These are phyloP conservation scores for Solanum ossicruentum DNA, from an alignment of 257 asterid genomes.

Conservation along the genomic window DNA sequence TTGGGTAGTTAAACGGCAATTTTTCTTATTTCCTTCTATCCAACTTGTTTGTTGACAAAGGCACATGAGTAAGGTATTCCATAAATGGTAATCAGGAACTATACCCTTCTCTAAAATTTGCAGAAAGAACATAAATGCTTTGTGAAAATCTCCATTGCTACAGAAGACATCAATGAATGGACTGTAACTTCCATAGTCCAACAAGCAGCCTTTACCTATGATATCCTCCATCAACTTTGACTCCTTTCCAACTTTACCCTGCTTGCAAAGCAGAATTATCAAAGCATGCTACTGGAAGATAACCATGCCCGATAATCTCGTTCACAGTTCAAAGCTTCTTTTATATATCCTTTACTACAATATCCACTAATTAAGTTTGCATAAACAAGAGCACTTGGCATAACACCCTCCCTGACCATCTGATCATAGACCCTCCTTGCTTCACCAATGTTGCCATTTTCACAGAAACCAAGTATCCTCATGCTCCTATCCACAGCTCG, in stretches of 20 bases:
- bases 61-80: slow-evolving; percentile 39
- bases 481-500: slow-evolving; percentile 35
- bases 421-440: slow-evolving; percentile 32
- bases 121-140: slow-evolving; percentile 26
- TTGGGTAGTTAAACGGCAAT: slow-evolving; percentile 9
- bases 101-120: slow-evolving; percentile 53
- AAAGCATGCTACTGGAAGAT: slow-evolving; percentile 36
- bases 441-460: slow-evolving; percentile 22
- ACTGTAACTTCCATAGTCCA: slow-evolving; percentile 47
- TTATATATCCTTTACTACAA: slow-evolving; percentile 33
- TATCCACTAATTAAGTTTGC: slow-evolving; percentile 33
- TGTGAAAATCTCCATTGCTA: slow-evolving; percentile 32
- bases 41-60: slow-evolving; percentile 9
- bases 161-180: slow-evolving; percentile 25
- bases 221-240: slow-evolving; percentile 56
- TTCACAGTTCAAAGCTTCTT: slow-evolving; percentile 53
- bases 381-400: slow-evolving; percentile 56
- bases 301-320: slow-evolving; percentile 41
- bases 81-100: slow-evolving; percentile 29
- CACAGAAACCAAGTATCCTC: slow-evolving; percentile 26
- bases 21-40: slow-evolving; percentile 11
- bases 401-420: slow-evolving; percentile 40
- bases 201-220: slow-evolving; percentile 32
- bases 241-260: slow-evolving; percentile 39
- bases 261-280: slow-evolving; percentile 41